Evolutionary conservation across 805 yeast genomes (phyloP).

Genomic region (Saccharomycopsis sp.): DNA sequence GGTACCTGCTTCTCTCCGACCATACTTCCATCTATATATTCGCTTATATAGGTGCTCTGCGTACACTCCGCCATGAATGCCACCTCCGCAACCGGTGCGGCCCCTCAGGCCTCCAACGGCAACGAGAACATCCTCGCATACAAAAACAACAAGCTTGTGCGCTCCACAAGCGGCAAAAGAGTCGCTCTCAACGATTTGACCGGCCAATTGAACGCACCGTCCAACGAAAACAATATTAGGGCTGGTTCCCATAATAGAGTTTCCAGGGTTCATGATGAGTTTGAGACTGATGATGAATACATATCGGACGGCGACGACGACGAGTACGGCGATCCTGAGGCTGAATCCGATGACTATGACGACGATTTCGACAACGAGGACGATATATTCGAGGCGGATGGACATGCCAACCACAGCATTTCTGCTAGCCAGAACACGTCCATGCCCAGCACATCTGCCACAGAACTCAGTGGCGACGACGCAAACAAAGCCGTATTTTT

Average conservation of each 20-base stretch:
- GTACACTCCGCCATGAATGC: neutral
- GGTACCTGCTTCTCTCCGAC: neutral
- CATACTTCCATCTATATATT: neutral
- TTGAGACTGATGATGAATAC: constrained; percentile 2
- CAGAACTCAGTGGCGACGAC: neutral
- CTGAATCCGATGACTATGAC: neutral
- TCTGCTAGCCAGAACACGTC: neutral
- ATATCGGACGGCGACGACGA: neutral
- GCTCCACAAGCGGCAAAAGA: constrained; percentile 1
- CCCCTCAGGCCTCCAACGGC: neutral
- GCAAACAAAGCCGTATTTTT: constrained; percentile 2
- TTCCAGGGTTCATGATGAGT: neutral
- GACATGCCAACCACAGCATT: neutral
- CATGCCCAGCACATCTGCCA: neutral
- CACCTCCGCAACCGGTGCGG: neutral
- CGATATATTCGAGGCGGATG: neutral
- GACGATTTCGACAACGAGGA: neutral
- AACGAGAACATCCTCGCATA: neutral
- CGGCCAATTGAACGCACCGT: constrained; percentile 3
- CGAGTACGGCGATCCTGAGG: too few species aligned
- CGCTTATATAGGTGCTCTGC: neutral
- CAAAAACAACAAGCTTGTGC: neutral
- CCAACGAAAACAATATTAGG: neutral
- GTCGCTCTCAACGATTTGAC: constrained; percentile 14
- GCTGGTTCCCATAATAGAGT: neutral